phyloP scores from a whole-genome alignment of 2,329 filamentous ascomycete genomes.

The Juglanconis oblonga region DNA sequence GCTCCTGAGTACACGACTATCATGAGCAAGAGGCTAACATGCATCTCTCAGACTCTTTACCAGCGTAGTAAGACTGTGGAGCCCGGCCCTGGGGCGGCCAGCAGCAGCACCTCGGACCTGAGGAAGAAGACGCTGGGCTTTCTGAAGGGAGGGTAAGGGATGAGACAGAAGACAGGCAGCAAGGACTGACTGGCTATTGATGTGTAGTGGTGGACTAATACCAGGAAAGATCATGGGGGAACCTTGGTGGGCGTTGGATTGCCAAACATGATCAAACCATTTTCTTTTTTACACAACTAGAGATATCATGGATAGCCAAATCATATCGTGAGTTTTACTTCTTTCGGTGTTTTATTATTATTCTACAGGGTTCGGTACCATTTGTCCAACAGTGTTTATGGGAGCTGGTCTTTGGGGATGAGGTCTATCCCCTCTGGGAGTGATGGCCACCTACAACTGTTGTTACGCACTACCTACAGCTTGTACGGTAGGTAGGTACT shows the following conservation, averaged over 20 bases:
- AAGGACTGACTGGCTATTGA: background rate
- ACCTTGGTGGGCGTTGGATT: background rate
- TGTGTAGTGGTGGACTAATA: background rate
- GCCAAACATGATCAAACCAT: background rate
- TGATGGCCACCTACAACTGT: too few relatives aligned
- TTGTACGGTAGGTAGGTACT: too few relatives aligned
- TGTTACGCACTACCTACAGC: too few relatives aligned
- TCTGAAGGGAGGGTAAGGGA: conserved; percentile 8
- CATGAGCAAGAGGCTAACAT: background rate
- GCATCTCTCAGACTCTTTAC: conserved; percentile 11
- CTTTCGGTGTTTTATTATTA: too few relatives aligned
- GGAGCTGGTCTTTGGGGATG: too few relatives aligned
- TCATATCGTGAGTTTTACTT: background rate
- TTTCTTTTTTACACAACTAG: background rate
- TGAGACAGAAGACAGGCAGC: background rate
- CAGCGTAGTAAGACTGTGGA: conserved; percentile 18
- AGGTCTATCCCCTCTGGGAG: too few relatives aligned
- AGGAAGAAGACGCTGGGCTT: conserved; percentile 19
- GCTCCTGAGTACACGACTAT: background rate
- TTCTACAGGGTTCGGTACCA: too few relatives aligned
- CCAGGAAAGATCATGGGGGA: background rate
- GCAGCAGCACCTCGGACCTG: conserved; percentile 13
- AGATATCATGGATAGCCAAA: conserved; percentile 1
- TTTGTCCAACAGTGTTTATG: too few relatives aligned
- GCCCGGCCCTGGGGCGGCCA: conserved; percentile 9